Conservation (phyloP, 352 stramenopile genomes). For the Globisporangium cystogenes region DNA sequence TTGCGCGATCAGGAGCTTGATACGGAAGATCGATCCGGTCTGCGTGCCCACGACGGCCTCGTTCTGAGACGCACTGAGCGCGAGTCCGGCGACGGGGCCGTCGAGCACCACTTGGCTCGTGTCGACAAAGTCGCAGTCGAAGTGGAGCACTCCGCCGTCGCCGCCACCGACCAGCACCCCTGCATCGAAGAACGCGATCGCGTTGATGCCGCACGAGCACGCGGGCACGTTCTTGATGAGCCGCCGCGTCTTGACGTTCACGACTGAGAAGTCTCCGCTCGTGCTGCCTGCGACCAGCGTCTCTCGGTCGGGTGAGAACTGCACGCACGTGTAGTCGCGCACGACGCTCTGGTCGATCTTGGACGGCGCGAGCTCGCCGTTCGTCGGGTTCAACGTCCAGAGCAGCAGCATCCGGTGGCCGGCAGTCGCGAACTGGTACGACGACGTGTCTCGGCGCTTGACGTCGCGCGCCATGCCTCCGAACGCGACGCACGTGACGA, state of each 20-base stretch:
- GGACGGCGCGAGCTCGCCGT: constrained; percentile 58
- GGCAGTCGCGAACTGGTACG: constrained; percentile 88
- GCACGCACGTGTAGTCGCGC: constrained; percentile 79
- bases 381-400: constrained; percentile 86
- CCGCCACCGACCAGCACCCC: constrained; percentile 76
- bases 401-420: constrained; percentile 70
- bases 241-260: constrained; percentile 67
- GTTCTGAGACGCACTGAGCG: constrained; percentile 51
- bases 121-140: constrained; percentile 71
- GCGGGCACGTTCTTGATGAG: constrained; percentile 67
- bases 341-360: constrained; percentile 76
- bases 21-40: constrained; percentile 67
- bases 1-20: constrained; percentile 26
- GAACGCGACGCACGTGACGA: constrained; percentile 63
- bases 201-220: constrained; percentile 75
- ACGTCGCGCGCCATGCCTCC: constrained; percentile 86
- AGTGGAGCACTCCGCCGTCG: constrained; percentile 82
- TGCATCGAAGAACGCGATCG: constrained; percentile 38
- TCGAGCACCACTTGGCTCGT: constrained; percentile 63
- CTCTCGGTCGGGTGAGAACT: constrained; percentile 78
- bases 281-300: constrained; percentile 81
- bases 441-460: constrained; percentile 84
- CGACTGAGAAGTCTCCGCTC: constrained; percentile 84
- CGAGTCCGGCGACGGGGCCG: constrained; percentile 48
- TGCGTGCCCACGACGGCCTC: constrained; percentile 74